A percentile compares a stretch with the other conserved stretches of the same genome.
Conservation (phyloP, 2,329 filamentous ascomycete species). For the Epichloe gansuensis region DNA sequence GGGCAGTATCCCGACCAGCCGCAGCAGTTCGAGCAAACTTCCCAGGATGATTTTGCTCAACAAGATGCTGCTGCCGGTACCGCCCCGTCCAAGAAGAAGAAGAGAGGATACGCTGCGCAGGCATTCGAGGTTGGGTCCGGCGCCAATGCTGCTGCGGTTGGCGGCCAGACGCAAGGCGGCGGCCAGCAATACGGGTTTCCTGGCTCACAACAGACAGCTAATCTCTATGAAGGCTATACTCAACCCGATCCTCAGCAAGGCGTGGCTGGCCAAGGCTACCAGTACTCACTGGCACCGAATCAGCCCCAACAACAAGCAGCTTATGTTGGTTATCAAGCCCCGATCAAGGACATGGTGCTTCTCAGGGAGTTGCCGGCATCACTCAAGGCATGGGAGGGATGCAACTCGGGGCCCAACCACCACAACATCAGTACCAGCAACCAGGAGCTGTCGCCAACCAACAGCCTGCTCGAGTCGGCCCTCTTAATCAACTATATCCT, state of each 20-base stretch:
- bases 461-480: constrained; percentile 31
- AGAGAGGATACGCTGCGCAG: constrained; percentile 85
- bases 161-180: constrained; percentile 30
- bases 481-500: constrained; percentile 79
- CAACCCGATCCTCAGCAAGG: constrained; percentile 33
- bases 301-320: constrained; percentile 31
- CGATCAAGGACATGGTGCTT: constrained; percentile 49
- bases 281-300: constrained; percentile 32
- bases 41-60: constrained; percentile 21
- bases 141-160: constrained; percentile 61
- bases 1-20: constrained; percentile 34
- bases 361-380: constrained; percentile 53
- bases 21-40: constrained; percentile 29
- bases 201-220: constrained; percentile 25
- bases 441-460: constrained; percentile 23
- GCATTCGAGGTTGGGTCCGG: constrained; percentile 88
- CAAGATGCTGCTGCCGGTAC: constrained; percentile 23
- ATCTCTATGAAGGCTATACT: constrained; percentile 49
- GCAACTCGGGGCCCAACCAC: constrained; percentile 48
- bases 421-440: constrained; percentile 35
- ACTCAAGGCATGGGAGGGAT: constrained; percentile 81
- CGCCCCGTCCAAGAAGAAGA: constrained; percentile 63
- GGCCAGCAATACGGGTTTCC: constrained; percentile 35
- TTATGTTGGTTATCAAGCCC: constrained; percentile 26
- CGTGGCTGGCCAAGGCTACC: constrained; percentile 26